phyloP scores from a whole-genome alignment of 257 asterid species.

The Solanum chilense region DNA sequence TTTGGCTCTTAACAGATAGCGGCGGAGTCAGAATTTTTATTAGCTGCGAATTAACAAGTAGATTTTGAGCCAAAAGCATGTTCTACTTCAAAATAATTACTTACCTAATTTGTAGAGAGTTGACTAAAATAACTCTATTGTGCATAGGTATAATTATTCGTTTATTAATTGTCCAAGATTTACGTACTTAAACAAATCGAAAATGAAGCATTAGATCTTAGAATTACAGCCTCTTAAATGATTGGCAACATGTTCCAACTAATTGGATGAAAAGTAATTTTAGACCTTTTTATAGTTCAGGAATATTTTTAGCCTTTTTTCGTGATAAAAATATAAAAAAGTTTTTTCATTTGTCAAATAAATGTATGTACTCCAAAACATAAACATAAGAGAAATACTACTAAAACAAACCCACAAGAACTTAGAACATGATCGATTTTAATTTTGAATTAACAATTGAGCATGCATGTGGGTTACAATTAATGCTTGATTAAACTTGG shows the following conservation, averaged over 20 bases:
- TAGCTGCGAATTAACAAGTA: too few relatives aligned
- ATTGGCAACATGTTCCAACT: not conserved
- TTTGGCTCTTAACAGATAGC: not conserved
- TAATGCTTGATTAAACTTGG: not conserved
- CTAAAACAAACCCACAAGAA: not conserved
- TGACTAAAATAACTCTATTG: not conserved
- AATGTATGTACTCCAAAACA: not conserved
- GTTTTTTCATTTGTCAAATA: not conserved
- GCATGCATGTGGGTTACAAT: not conserved
- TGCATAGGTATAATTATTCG: not conserved
- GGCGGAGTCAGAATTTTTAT: too few relatives aligned
- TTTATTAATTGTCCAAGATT: not conserved
- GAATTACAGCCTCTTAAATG: not conserved
- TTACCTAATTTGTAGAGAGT: not conserved
- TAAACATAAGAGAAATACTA: not conserved
- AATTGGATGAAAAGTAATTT: not conserved
- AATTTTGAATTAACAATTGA: not conserved
- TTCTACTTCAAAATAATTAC: not conserved
- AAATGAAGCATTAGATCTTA: not conserved
- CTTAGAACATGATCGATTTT: not conserved
- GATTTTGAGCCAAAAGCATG: not conserved
- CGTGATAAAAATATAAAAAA: too few relatives aligned
- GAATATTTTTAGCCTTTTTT: rapidly evolving
- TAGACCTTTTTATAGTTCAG: too few relatives aligned
- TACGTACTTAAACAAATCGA: not conserved